Conservation (phyloP, 257 asterid genomes). For the Thymus mandschuricus region DNA sequence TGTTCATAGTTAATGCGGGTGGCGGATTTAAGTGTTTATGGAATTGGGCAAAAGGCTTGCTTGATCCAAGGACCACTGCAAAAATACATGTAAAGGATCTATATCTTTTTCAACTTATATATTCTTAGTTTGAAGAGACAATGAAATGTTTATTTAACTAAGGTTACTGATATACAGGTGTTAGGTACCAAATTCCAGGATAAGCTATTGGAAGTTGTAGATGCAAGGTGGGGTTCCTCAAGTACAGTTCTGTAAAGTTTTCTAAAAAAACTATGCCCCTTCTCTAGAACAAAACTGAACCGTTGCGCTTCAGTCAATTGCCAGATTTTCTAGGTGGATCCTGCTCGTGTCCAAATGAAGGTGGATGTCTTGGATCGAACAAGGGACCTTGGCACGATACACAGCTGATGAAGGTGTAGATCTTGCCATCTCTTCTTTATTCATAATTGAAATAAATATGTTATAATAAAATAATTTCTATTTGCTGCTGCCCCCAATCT, state of each 20-base stretch:
- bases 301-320: constrained; percentile 63
- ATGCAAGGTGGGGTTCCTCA: constrained; percentile 59
- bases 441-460: constrained; percentile 19
- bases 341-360: constrained; percentile 79
- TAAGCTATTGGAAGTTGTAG: constrained; percentile 76
- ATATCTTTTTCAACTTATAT: constrained; percentile 12
- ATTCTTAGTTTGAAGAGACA: constrained; percentile 22
- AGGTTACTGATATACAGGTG: constrained; percentile 57
- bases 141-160: constrained; percentile 29
- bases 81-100: constrained; percentile 75
- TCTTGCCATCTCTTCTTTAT: constrained; percentile 18
- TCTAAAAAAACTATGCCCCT: constrained; percentile 4
- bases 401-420: constrained; percentile 74
- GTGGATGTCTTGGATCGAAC: constrained; percentile 90
- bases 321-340: constrained; percentile 98
- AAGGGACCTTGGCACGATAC: constrained; percentile 95
- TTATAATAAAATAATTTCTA: constrained; percentile 11
- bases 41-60: constrained; percentile 82
- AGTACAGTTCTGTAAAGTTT: constrained; percentile 1
- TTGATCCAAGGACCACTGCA: constrained; percentile 88
- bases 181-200: constrained; percentile 76
- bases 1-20: constrained; percentile 97
- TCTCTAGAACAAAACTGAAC: constrained; percentile 27
- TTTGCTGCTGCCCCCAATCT: constrained; percentile 31
- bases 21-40: constrained; percentile 84